These are phyloP conservation scores for Metschnikowia gruessii DNA, from an alignment of 805 yeast genomes.

Conservation along the genomic window DNA sequence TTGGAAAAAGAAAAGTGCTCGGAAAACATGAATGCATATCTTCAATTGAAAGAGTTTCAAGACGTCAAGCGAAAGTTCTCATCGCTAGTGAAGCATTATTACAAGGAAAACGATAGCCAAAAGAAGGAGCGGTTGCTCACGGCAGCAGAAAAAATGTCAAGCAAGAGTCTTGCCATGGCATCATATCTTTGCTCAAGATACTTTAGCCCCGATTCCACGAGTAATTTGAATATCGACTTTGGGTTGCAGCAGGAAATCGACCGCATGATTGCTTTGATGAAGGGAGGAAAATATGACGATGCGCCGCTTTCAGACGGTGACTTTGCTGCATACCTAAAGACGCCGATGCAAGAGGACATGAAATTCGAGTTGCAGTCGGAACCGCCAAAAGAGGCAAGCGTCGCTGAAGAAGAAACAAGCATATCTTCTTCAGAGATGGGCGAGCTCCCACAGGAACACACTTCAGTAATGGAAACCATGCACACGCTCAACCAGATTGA, in stretches of 20 bases:
- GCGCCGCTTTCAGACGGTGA: slow-evolving; percentile 9
- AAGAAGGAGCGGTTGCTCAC: slow-evolving; percentile 12
- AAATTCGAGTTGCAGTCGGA: slow-evolving; percentile 6
- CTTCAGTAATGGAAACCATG: slow-evolving; percentile 8
- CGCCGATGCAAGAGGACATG: slow-evolving; percentile 13
- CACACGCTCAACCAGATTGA: slow-evolving; percentile 9
- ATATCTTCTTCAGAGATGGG: slow-evolving; percentile 5
- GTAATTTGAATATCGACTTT: slow-evolving; percentile 66
- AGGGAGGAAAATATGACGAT: slow-evolving; percentile 2
- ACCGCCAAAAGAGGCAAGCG: background rate
- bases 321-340: slow-evolving; percentile 13
- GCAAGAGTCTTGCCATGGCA: slow-evolving; percentile 57
- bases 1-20: slow-evolving; percentile 61
- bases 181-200: slow-evolving; percentile 65
- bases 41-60: slow-evolving; percentile 53
- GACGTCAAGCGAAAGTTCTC: slow-evolving; percentile 45
- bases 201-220: slow-evolving; percentile 64
- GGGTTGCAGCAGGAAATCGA: slow-evolving; percentile 44
- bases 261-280: slow-evolving; percentile 24
- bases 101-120: slow-evolving; percentile 17
- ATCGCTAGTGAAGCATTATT: slow-evolving; percentile 26
- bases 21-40: slow-evolving; percentile 74
- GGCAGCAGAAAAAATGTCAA: slow-evolving; percentile 35
- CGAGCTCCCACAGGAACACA: slow-evolving; percentile 1
- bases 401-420: slow-evolving; percentile 6